Conservation (phyloP, 805 yeast genomes). For the Candida tallmaniae region DNA sequence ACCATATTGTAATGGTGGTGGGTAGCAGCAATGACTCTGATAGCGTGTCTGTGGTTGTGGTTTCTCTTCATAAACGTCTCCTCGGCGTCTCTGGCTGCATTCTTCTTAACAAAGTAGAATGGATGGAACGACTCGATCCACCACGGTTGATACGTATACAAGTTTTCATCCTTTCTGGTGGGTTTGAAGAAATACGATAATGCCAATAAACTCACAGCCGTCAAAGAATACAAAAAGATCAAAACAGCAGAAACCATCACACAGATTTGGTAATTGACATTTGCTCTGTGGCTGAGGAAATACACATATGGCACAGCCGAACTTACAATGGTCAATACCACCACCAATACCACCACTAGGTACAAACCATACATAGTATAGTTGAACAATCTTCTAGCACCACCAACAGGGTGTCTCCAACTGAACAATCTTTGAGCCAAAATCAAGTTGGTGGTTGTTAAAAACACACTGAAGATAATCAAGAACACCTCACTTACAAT, state of each 20-base stretch:
- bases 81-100: slow-evolving; percentile 48
- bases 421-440: slow-evolving; percentile 70
- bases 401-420: slow-evolving; percentile 73
- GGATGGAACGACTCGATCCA: slow-evolving; percentile 68
- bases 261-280: slow-evolving; percentile 18
- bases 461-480: slow-evolving; percentile 50
- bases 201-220: slow-evolving; percentile 46
- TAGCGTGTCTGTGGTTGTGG: slow-evolving; percentile 47
- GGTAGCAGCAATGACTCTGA: slow-evolving; percentile 60
- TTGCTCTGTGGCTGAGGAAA: slow-evolving; percentile 36
- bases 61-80: slow-evolving; percentile 44
- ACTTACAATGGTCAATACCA: slow-evolving; percentile 60
- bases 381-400: slow-evolving; percentile 50
- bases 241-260: slow-evolving; percentile 27
- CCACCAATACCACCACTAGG: slow-evolving; percentile 48
- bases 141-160: slow-evolving; percentile 68
- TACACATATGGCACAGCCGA: slow-evolving; percentile 60
- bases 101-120: slow-evolving; percentile 55
- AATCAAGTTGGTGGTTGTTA: slow-evolving; percentile 56
- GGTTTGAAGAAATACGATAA: slow-evolving; percentile 54
- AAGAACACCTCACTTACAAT: slow-evolving; percentile 53
- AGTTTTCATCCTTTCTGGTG: slow-evolving; percentile 44
- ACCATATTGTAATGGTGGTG: slow-evolving; percentile 35
- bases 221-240: slow-evolving; percentile 43
- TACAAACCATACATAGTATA: slow-evolving; percentile 46